Evolutionary conservation across 1,139 yeast genomes (phyloP).

Genomic region (Taphrina populina): DNA sequence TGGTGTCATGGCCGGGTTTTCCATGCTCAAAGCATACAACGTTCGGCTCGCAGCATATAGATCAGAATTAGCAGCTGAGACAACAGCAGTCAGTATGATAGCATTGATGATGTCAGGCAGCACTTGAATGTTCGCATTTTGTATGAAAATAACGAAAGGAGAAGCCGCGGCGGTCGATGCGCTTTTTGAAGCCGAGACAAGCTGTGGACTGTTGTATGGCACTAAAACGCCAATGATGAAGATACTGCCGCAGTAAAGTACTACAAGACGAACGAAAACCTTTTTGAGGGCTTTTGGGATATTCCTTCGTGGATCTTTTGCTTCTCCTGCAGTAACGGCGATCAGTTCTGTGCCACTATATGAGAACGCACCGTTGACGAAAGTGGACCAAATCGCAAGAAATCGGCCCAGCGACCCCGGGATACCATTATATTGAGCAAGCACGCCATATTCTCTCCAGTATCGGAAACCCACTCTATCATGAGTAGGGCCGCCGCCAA

Average conservation of each 20-base stretch:
- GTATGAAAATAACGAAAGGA: constrained; percentile 74
- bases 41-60: constrained; percentile 63
- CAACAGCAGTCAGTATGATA: constrained; percentile 65
- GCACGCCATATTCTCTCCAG: constrained; percentile 93
- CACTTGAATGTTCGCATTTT: constrained; percentile 64
- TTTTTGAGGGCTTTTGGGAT: constrained; percentile 83
- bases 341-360: constrained; percentile 79
- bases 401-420: constrained; percentile 50
- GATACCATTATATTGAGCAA: constrained; percentile 52
- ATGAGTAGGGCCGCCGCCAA: constrained; percentile 61
- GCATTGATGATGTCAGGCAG: constrained; percentile 74
- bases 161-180: constrained; percentile 54
- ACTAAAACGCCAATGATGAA: constrained; percentile 63
- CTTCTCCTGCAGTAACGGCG: constrained; percentile 87
- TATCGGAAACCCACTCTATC: constrained; percentile 50
- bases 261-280: constrained; percentile 73
- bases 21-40: constrained; percentile 58
- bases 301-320: constrained; percentile 73
- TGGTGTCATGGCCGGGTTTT: constrained; percentile 58
- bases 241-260: constrained; percentile 76
- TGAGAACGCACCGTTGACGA: constrained; percentile 65
- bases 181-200: constrained; percentile 44
- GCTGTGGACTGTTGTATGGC: constrained; percentile 66
- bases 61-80: constrained; percentile 74
- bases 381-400: constrained; percentile 66